phyloP scores from a whole-genome alignment of 2,329 filamentous ascomycete genomes.

The Verticillium nonalfalfae region DNA sequence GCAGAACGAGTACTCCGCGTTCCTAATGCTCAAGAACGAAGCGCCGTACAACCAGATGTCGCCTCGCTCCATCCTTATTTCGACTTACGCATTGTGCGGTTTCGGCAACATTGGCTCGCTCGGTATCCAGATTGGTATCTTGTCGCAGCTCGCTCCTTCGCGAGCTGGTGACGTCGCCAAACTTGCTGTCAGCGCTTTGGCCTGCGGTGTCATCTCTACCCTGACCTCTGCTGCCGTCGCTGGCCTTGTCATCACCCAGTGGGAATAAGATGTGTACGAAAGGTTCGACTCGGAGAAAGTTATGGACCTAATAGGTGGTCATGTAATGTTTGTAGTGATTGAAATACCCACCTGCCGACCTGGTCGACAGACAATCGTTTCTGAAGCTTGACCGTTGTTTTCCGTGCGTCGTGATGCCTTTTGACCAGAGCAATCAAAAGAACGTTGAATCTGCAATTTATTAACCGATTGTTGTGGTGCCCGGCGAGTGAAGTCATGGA shows the following conservation, averaged over 20 bases:
- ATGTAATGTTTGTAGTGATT: not conserved
- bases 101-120: conserved; percentile 85
- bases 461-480: too few relatives aligned
- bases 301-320: not conserved
- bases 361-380: not conserved
- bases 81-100: conserved; percentile 77
- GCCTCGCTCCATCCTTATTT: conserved; percentile 70
- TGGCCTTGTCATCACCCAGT: conserved; percentile 55
- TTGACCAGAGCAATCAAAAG: too few relatives aligned
- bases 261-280: not conserved
- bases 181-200: conserved; percentile 69
- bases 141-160: conserved; percentile 71
- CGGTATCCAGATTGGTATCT: conserved; percentile 83
- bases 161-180: conserved; percentile 69
- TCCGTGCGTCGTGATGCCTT: too few relatives aligned
- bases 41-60: conserved; percentile 52
- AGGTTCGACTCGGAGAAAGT: not conserved
- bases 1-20: conserved; percentile 74
- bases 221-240: conserved; percentile 73
- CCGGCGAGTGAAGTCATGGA: too few relatives aligned
- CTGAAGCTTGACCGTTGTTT: not conserved
- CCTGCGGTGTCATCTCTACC: conserved; percentile 73
- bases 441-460: too few relatives aligned
- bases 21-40: conserved; percentile 43
- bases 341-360: not conserved